Base-by-base conservation (phyloP, 2,329 filamentous ascomycete genomes). In the Penicillium freii region DNA sequence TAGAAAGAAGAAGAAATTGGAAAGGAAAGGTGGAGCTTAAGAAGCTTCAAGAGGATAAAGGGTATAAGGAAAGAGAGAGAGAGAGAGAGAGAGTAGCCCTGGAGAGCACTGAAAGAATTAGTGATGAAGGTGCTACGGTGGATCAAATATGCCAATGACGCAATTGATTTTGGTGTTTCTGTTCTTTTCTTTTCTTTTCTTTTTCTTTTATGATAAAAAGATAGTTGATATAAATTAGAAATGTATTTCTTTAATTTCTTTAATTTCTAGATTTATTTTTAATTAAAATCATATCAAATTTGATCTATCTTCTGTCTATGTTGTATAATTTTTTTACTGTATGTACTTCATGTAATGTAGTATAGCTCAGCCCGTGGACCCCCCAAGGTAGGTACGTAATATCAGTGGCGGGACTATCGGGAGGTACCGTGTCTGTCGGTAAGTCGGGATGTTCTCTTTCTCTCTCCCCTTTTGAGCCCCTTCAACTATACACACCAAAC, bases 361-460 rank as follows among this genome's bases (percentile, higher is more conserved):
- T 10, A 15, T 38, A 27, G 40, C 23, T 43, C 3, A 17, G 4
- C 40, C 40, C 23, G 40, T 25, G 40, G 40, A 42, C 15, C 40
- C 40, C 40, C 40, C 23, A 25, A 36, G 39, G 43, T 31, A 50
- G 36, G 45, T 51, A 44, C 47, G 53, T 43, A 55, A 51, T 44
- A 10, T 25, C 48, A 54, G 50, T 56, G 46, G 31, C 51, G 55
- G 55, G 48, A 49, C 56, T 42, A 44, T 65, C 64, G 63, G 64
- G 54, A 65, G 60, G 62, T 61, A 65, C 63, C 64, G 64, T 63
- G 52, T 53, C 43, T 40, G 51, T 60, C 59, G 63, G 60, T 29
- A 65, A 50, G 36, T 66, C 64, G 64, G 64, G 45, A 51, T 36
- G 21, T 61, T 60, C 60, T 58, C 39, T 59, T 50, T 59, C 56